A percentile compares a stretch with the other conserved stretches of the same genome.
phyloP scores from a whole-genome alignment of 768 basidiomycete genomes.

The Termitomyces sp. region DNA sequence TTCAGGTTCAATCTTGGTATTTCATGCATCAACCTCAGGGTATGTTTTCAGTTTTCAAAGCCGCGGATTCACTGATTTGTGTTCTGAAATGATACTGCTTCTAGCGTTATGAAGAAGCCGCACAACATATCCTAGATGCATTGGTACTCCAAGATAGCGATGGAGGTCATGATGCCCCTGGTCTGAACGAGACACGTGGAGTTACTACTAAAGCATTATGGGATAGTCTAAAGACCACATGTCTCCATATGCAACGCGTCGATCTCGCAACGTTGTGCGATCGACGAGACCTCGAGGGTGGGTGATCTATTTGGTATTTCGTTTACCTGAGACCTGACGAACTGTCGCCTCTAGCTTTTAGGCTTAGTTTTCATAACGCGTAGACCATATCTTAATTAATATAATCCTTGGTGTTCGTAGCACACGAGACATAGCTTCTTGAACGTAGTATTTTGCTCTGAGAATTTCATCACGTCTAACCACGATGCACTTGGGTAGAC shows the following conservation, averaged over 20 bases:
- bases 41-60: constrained; percentile 31
- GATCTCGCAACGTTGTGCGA: constrained; percentile 79
- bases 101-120: constrained; percentile 83
- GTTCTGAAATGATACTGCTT: neutral
- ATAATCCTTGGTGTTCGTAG: neutral
- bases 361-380: constrained; percentile 19
- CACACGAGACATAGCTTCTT: neutral
- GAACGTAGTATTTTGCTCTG: neutral
- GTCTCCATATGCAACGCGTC: constrained; percentile 71
- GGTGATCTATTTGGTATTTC: constrained; percentile 5
- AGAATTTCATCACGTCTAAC: neutral
- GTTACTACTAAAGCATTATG: constrained; percentile 77
- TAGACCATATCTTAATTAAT: constrained; percentile 1
- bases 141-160: constrained; percentile 87
- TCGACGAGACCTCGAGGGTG: constrained; percentile 61
- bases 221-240: constrained; percentile 83
- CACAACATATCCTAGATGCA: constrained; percentile 83
- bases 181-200: constrained; percentile 51
- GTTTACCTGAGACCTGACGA: neutral
- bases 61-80: neutral
- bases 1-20: constrained; percentile 92
- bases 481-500: neutral
- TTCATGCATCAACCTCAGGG: constrained; percentile 82
- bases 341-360: constrained; percentile 21
- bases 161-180: constrained; percentile 44